Evolutionary conservation across 2,329 filamentous ascomycete species (phyloP).

Genomic region (Herpomyces periplanetae): DNA sequence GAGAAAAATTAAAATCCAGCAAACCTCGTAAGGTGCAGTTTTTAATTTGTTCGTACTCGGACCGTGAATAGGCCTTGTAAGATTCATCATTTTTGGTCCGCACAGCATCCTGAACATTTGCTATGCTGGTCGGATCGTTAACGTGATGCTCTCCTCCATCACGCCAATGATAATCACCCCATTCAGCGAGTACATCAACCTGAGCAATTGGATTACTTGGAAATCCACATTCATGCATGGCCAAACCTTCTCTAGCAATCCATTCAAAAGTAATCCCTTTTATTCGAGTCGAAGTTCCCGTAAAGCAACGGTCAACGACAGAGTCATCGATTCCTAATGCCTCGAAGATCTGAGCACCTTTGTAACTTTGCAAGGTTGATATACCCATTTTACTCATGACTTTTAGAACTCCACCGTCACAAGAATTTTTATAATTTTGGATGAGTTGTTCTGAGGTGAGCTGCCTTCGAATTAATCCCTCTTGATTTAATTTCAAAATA

Average conservation of each 20-base stretch:
- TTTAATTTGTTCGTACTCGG: conserved; percentile 86
- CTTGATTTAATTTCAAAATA: conserved; percentile 77
- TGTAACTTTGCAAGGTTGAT: conserved; percentile 76
- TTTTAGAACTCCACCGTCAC: conserved; percentile 79
- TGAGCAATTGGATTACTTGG: conserved; percentile 35
- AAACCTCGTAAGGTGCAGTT: conserved; percentile 72
- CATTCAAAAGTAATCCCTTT: conserved; percentile 71
- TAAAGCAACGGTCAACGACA: conserved; percentile 77
- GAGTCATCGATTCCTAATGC: conserved; percentile 66
- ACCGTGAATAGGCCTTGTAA: conserved; percentile 73
- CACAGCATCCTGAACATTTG: conserved; percentile 84
- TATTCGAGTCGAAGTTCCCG: conserved; percentile 69
- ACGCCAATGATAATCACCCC: conserved; percentile 92
- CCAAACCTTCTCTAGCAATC: conserved; percentile 73
- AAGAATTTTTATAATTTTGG: conserved; percentile 84
- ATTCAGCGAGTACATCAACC: conserved; percentile 46
- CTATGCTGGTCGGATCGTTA: conserved; percentile 75
- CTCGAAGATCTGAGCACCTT: conserved; percentile 91
- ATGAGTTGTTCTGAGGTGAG: conserved; percentile 43
- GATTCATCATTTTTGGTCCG: conserved; percentile 94
- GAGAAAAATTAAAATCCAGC: conserved; percentile 81
- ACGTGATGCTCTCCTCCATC: conserved; percentile 80
- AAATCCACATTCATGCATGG: conserved; percentile 74
- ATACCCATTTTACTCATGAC: conserved; percentile 99
- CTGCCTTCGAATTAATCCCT: conserved; percentile 68